Evolutionary conservation across 192 early-diverging fungal genomes (phyloP), one percentile per base, ranked within the genome.

Genomic region (Backusella australiensis): DNA sequence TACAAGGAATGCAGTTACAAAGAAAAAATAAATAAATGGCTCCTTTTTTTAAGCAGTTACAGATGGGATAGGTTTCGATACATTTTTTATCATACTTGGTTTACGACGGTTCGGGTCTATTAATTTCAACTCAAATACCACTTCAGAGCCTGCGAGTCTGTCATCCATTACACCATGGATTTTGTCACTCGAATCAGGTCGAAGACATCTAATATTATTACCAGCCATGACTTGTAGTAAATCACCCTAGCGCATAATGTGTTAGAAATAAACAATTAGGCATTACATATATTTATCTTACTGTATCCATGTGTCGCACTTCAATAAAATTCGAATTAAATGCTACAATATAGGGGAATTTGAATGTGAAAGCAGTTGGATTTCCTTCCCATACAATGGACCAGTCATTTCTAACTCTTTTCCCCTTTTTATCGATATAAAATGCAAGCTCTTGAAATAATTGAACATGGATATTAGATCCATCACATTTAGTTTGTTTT

Each of bases 251-350:
- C 19, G n/a, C 6, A 52, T 52, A 11, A 11, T 6, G 2, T 21
- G 23, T 35, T 63, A 29, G 29, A 53, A 14, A 73, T 56, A 35
- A 5, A 67, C n/a, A 73, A 19, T 34, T 56, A 3, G 21, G 21
- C n/a, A 36, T 73, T 4, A 36, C 12, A 14, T 26, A 3, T 29
- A 6, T 34, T 52, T 77, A 42, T 49, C 87, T 80, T 39, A 90
- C 94, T 6, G 93, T 94, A 77, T 95, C 90, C 6, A 94, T 87
- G 71, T 96, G 85, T 56, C 93, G 89, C 34, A 99, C 86, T 84
- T 99, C 97, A 77, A 99, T 94, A 73, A 98, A 97, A 53, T 86
- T 89, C 12, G 91, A 83, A 65, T 97, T 95, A 81, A 95, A 99
- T 0, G 96, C 96, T 75, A 98, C 85, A 41, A 99, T 84, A 75